Percentiles rank a stretch among this genome's conserved stretches.
phyloP scores from a whole-genome alignment of 169 alveolate species.

The Babesia ovis region DNA sequence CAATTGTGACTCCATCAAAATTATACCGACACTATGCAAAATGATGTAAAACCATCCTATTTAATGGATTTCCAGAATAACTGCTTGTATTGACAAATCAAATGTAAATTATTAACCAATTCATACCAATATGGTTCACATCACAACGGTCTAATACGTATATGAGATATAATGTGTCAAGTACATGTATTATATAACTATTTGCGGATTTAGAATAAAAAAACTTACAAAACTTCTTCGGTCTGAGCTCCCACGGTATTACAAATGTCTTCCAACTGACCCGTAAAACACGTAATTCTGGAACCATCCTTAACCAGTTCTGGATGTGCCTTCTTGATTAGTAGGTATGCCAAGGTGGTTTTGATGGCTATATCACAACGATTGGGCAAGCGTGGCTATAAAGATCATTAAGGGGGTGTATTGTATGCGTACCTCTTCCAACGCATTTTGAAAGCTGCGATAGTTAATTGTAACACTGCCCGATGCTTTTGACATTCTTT shows the following conservation, averaged over 20 bases:
- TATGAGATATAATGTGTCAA: not conserved
- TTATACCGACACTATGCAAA: too few species aligned
- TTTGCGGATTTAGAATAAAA: not conserved
- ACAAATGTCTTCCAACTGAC: constrained; percentile 29
- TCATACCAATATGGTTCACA: too few species aligned
- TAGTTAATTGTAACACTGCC: constrained; percentile 52
- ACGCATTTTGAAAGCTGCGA: constrained; percentile 60
- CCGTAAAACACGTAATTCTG: constrained; percentile 4
- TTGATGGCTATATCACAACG: constrained; percentile 48
- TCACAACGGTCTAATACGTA: too few species aligned
- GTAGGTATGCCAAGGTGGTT: constrained; percentile 22
- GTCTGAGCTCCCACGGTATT: constrained; percentile 17
- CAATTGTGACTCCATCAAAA: too few species aligned
- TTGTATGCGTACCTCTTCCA: constrained; percentile 52
- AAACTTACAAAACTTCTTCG: constrained; percentile 45
- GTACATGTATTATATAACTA: too few species aligned
- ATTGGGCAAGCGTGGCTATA: constrained; percentile 60
- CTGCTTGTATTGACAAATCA: too few species aligned
- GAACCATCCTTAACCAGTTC: not conserved
- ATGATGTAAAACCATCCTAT: too few species aligned
- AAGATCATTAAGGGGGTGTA: constrained; percentile 26
- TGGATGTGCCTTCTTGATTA: constrained; percentile 22
- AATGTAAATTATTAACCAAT: not conserved
- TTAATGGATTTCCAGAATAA: too few species aligned
- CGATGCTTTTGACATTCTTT: constrained; percentile 25